Evolutionary conservation across 1,284 basidiomycete species (phyloP).

Genomic region (Cerioporus squamosus): DNA sequence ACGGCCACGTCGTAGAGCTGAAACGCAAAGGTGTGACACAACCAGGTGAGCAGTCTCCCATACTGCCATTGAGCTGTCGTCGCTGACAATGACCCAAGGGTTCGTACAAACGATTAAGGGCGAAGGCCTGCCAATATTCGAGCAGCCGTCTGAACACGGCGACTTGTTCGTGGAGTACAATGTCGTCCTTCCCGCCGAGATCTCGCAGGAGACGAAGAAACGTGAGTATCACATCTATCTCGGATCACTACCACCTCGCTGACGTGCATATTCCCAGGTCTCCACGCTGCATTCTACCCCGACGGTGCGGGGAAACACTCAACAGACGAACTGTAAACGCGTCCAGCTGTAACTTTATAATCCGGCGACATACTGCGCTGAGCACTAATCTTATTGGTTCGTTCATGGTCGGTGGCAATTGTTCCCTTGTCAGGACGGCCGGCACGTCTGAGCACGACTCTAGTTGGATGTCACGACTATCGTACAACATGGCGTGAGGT

Average conservation of each 20-base stretch:
- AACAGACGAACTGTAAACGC: slow-evolving; percentile 23
- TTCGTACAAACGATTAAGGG: slow-evolving; percentile 85
- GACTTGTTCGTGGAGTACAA: slow-evolving; percentile 92
- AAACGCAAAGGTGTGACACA: slow-evolving; percentile 83
- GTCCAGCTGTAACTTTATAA: slow-evolving; percentile 14
- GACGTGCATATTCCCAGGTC: slow-evolving; percentile 1
- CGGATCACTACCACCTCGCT: not conserved
- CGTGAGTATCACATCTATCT: slow-evolving; percentile 53
- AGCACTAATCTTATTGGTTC: slow-evolving; percentile 22
- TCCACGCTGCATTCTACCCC: slow-evolving; percentile 21
- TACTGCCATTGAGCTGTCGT: not conserved
- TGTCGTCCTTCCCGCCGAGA: slow-evolving; percentile 79
- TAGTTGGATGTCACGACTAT: not conserved
- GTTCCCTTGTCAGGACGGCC: too few species aligned
- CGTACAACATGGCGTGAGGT: not conserved
- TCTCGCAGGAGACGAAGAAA: slow-evolving; percentile 66
- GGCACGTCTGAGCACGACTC: not conserved
- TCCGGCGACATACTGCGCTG: not conserved
- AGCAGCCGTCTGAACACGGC: slow-evolving; percentile 60
- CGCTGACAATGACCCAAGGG: slow-evolving; percentile 44
- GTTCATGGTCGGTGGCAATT: not conserved
- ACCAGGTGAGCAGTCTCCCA: slow-evolving; percentile 58
- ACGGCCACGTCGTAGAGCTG: slow-evolving; percentile 82
- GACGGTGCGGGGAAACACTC: slow-evolving; percentile 14
- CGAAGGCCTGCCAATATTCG: slow-evolving; percentile 88